phyloP scores from a whole-genome alignment of 129 eudicot species.

The Flaveria linearis region DNA sequence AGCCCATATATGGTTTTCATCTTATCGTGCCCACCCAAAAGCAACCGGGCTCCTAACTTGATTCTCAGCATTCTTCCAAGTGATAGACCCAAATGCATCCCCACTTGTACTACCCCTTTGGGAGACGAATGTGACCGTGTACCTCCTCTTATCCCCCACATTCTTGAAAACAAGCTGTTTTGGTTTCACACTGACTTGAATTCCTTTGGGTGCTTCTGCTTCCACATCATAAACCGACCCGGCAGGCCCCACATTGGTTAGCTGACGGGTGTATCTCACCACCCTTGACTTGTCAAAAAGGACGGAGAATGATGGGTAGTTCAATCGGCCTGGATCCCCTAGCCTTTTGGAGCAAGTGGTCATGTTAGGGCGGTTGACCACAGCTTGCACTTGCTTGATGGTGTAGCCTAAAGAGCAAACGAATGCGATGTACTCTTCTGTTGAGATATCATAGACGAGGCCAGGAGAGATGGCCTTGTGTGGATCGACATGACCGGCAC shows the following conservation, averaged over 20 bases:
- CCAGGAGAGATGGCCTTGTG: constrained; percentile 89
- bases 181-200: constrained; percentile 60
- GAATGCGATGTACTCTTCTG: constrained; percentile 64
- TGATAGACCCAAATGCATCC: constrained; percentile 64
- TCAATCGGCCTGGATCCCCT: constrained; percentile 69
- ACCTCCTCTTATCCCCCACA: constrained; percentile 63
- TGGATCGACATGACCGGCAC: constrained; percentile 92
- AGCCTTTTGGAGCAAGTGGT: constrained; percentile 54
- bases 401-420: constrained; percentile 76
- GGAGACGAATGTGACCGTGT: constrained; percentile 70
- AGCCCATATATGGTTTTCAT: constrained; percentile 17
- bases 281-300: constrained; percentile 62
- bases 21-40: constrained; percentile 48
- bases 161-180: constrained; percentile 57
- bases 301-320: constrained; percentile 90
- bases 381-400: constrained; percentile 43
- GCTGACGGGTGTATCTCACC: constrained; percentile 64
- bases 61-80: constrained; percentile 61
- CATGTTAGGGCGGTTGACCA: constrained; percentile 63
- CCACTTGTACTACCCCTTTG: constrained; percentile 37
- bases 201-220: constrained; percentile 53
- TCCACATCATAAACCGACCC: constrained; percentile 51
- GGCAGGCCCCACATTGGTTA: constrained; percentile 71
- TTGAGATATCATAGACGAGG: constrained; percentile 68
- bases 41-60: constrained; percentile 84